Percentiles rank a stretch among this genome's conserved stretches.
phyloP scores from a whole-genome alignment of 257 asterid species.

The Nyctanthes arbortristis region DNA sequence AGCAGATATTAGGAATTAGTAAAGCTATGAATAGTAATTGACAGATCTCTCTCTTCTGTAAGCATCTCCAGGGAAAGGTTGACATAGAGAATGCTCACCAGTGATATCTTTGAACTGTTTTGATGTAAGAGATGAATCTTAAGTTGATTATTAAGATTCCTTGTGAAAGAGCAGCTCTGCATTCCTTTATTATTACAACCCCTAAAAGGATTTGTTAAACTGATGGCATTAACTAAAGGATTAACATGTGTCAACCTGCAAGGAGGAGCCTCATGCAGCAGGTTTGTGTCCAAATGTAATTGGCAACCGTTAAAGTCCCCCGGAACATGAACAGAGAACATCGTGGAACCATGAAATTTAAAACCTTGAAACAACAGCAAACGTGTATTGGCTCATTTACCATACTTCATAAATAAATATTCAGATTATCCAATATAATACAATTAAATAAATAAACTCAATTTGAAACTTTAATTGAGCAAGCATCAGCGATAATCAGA shows the following conservation, averaged over 20 bases:
- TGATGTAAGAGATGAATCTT: slow-evolving; percentile 51
- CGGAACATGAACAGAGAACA: slow-evolving; percentile 48
- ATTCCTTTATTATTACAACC: slow-evolving; percentile 35
- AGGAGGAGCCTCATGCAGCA: slow-evolving; percentile 48
- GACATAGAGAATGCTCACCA: slow-evolving; percentile 43
- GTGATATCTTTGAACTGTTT: slow-evolving; percentile 64
- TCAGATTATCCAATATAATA: not conserved
- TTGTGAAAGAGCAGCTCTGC: slow-evolving; percentile 43
- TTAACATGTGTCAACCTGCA: slow-evolving; percentile 34
- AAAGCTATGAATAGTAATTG: not conserved
- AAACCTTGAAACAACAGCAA: slow-evolving; percentile 30
- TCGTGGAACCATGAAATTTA: slow-evolving; percentile 41
- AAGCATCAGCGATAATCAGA: not conserved
- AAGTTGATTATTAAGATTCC: slow-evolving; percentile 36
- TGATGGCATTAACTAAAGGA: slow-evolving; percentile 34
- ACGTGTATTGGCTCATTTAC: not conserved
- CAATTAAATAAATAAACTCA: not conserved
- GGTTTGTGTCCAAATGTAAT: slow-evolving; percentile 36
- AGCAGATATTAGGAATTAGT: not conserved
- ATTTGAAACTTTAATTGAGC: not conserved
- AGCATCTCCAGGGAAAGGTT: not conserved
- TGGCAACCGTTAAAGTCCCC: slow-evolving; percentile 45
- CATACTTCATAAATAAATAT: not conserved
- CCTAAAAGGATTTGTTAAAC: slow-evolving; percentile 32
- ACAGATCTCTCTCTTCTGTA: not conserved